Evolutionary conservation across 1,284 basidiomycete genomes (phyloP), one percentile per base, ranked within the genome.

Genomic region (Sporisorium scitamineum): DNA sequence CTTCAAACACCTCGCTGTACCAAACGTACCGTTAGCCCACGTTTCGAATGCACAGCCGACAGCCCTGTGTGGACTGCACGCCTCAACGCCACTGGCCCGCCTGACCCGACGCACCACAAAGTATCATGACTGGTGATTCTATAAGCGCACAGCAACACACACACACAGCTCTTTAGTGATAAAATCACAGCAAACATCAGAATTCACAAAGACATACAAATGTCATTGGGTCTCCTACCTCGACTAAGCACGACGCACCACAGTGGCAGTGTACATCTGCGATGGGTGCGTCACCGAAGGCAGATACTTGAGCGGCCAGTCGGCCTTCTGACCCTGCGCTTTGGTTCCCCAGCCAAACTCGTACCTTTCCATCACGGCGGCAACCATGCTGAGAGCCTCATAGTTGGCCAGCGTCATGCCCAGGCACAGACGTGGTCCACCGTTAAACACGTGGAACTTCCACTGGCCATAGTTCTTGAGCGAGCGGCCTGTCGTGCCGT

Each of bases 381-480:
- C 63, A 7, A 66, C 42, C 54, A 71, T 64, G 53, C 62, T 63
- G 31, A 79, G 54, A 8, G 68, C 79, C 51, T 81, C 80, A 53
- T 77, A 80, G 41, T 70, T 79, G 52, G 80, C 80, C 13, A 82
- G 53, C 20, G 67, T 76, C 79, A 77, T 74, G 27, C 80, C 80
- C 11, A 82, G 66, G 45, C 80, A 82, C n/a, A 81, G 72, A 20
- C 80, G 70, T 16, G 80, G 80, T 8, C 80, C 80, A 16, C 70
- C 76, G 56, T 79, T 80, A 61, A 80, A 78, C 39, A 75, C 75
- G 27, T 80, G 80, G 57, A 65, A 77, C 66, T 81, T 76, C 80
- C 80, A 82, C 58, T 78, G 80, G 13, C 67, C 63, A 32, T 62
- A 68, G 54, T 80, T 69, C 47, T 55, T 68, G 39, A 77, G 41